These are phyloP conservation scores for Penicillium vulpinum DNA, from an alignment of 2,329 filamentous ascomycete genomes.

Conservation along the genomic window DNA sequence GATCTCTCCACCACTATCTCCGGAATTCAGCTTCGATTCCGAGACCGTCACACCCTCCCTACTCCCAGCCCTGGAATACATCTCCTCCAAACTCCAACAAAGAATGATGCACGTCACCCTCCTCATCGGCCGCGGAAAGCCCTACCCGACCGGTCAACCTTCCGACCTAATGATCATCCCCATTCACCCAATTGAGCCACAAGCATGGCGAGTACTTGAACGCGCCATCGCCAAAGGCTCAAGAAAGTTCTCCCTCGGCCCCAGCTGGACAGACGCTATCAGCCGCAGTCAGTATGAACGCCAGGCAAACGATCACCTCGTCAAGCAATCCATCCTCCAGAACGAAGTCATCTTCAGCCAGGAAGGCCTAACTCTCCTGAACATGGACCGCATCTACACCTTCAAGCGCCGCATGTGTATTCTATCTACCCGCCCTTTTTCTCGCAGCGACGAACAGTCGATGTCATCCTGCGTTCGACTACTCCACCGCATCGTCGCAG, in stretches of 20 bases:
- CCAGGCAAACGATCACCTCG: slow-evolving; percentile 42
- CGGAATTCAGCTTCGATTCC: slow-evolving; percentile 40
- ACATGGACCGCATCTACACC: slow-evolving; percentile 48
- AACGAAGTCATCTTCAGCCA: slow-evolving; percentile 48
- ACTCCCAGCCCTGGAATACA: slow-evolving; percentile 44
- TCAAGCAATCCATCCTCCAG: slow-evolving; percentile 46
- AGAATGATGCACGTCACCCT: slow-evolving; percentile 43
- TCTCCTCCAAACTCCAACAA: slow-evolving; percentile 43
- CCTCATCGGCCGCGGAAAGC: slow-evolving; percentile 43
- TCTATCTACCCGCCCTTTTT: slow-evolving; percentile 33
- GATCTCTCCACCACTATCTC: slow-evolving; percentile 44
- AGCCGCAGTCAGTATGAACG: slow-evolving; percentile 37
- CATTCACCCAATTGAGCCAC: slow-evolving; percentile 33
- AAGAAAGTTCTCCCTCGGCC: slow-evolving; percentile 40
- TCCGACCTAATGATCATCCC: slow-evolving; percentile 43
- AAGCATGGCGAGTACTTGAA: slow-evolving; percentile 33
- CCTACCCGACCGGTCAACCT: slow-evolving; percentile 39
- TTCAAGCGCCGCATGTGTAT: slow-evolving; percentile 46
- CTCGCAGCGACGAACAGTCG: slow-evolving; percentile 33
- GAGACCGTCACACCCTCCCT: slow-evolving; percentile 39
- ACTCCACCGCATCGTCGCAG: slow-evolving; percentile 42
- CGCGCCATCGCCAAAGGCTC: slow-evolving; percentile 40
- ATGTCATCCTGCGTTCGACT: slow-evolving; percentile 43
- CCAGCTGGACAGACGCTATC: slow-evolving; percentile 42
- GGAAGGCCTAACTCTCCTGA: slow-evolving; percentile 46